These are phyloP conservation scores for Vanderwaltozyma yarrowii DNA, from an alignment of 805 yeast species.

Conservation along the genomic window DNA sequence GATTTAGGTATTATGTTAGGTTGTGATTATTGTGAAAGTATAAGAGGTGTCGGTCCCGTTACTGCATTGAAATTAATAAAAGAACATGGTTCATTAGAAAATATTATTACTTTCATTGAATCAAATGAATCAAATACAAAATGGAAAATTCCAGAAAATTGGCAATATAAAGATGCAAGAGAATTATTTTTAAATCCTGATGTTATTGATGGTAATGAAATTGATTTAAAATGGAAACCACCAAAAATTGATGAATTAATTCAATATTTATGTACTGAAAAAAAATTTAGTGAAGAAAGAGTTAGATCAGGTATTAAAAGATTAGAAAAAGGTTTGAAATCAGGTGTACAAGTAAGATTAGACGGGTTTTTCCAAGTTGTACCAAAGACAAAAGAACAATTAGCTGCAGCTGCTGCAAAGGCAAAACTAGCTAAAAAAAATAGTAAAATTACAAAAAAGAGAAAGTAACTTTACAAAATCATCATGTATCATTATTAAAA, in stretches of 20 bases:
- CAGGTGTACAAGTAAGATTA: slow-evolving; percentile 82
- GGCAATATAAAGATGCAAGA: slow-evolving; percentile 89
- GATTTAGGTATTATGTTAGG: slow-evolving; percentile 91
- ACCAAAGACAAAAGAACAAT: slow-evolving; percentile 40
- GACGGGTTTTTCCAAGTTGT: slow-evolving; percentile 82
- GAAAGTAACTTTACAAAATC: slow-evolving; percentile 6
- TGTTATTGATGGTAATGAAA: slow-evolving; percentile 47
- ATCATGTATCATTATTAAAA: too few relatives aligned
- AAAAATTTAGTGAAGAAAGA: slow-evolving; percentile 90
- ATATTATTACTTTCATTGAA: slow-evolving; percentile 55
- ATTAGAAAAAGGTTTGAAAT: slow-evolving; percentile 69
- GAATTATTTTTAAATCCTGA: slow-evolving; percentile 78
- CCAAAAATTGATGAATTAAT: slow-evolving; percentile 82
- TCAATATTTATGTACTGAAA: slow-evolving; percentile 72
- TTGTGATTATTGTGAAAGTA: slow-evolving; percentile 95
- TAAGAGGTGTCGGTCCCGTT: slow-evolving; percentile 91
- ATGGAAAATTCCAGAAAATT: slow-evolving; percentile 81
- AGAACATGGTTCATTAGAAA: slow-evolving; percentile 75
- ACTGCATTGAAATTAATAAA: slow-evolving; percentile 83
- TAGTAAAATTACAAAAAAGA: slow-evolving; percentile 19
- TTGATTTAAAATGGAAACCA: slow-evolving; percentile 74
- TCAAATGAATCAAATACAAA: slow-evolving; percentile 40
- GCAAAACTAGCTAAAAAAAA: slow-evolving; percentile 24
- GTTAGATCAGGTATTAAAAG: slow-evolving; percentile 80
- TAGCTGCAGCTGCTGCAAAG: slow-evolving; percentile 27